Conservation (phyloP, 495 filamentous ascomycete species). For the Podospora comata region DNA sequence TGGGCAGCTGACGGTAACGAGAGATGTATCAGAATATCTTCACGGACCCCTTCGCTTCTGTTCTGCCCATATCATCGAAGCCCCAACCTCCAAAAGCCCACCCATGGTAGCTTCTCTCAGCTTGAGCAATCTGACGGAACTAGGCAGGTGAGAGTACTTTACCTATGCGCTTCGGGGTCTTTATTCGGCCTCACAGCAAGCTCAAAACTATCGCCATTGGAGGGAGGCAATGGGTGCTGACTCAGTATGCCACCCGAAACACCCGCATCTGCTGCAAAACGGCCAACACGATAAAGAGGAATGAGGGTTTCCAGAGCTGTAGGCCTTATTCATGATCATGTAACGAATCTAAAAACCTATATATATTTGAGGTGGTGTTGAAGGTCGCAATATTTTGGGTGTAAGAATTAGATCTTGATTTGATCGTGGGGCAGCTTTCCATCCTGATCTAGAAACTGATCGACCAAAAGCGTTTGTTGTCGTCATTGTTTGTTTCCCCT, state of each 20-base stretch:
- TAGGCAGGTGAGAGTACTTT: too few relatives aligned
- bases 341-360: background rate
- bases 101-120: too few relatives aligned
- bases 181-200: background rate
- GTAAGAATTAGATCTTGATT: background rate
- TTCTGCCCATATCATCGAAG: too few relatives aligned
- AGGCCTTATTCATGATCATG: background rate
- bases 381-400: too few relatives aligned
- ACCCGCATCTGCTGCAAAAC: background rate
- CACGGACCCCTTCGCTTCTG: too few relatives aligned
- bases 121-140: too few relatives aligned
- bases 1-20: too few relatives aligned
- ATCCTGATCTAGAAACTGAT: conserved; percentile 4
- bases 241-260: background rate
- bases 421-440: background rate
- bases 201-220: background rate
- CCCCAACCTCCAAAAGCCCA: too few relatives aligned
- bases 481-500: conserved; percentile 7
- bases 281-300: background rate
- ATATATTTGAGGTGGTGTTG: too few relatives aligned
- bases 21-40: too few relatives aligned
- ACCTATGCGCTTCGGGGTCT: background rate
- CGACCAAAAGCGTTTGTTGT: conserved; percentile 2
- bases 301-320: too few relatives aligned
- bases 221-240: background rate